Evolutionary conservation across 306 rosid species (phyloP).

Genomic region (Medicago ruthenica): DNA sequence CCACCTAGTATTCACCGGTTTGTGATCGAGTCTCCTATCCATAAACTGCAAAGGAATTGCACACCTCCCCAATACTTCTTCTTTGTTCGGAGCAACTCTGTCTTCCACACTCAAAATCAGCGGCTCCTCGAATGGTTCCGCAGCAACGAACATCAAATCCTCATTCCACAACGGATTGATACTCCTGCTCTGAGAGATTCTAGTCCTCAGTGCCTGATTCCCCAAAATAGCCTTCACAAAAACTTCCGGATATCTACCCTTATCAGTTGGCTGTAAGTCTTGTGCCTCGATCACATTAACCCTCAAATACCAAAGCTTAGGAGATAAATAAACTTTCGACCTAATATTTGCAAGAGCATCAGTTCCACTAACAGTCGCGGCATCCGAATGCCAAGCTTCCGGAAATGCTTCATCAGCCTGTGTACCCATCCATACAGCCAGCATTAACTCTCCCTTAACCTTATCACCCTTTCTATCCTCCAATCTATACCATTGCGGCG

Average conservation of each 20-base stretch:
- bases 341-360: slow-evolving; percentile 88
- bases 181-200: slow-evolving; percentile 70
- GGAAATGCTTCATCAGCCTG: slow-evolving; percentile 99
- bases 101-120: slow-evolving; percentile 89
- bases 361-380: slow-evolving; percentile 79
- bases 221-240: slow-evolving; percentile 85
- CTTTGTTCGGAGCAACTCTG: slow-evolving; percentile 86
- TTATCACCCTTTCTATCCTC: slow-evolving; percentile 74
- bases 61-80: slow-evolving; percentile 82
- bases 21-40: slow-evolving; percentile 80
- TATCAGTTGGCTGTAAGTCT: slow-evolving; percentile 75
- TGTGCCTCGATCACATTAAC: slow-evolving; percentile 96
- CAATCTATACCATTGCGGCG: slow-evolving; percentile 94
- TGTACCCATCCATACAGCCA: slow-evolving; percentile 99
- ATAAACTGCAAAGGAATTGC: slow-evolving; percentile 65
- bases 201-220: slow-evolving; percentile 79
- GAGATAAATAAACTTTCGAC: slow-evolving; percentile 96
- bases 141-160: slow-evolving; percentile 94
- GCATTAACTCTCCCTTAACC: slow-evolving; percentile 87
- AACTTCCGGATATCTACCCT: slow-evolving; percentile 89
- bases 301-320: slow-evolving; percentile 97
- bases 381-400: slow-evolving; percentile 98
- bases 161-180: slow-evolving; percentile 98
- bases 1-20: slow-evolving; percentile 84
- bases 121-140: slow-evolving; percentile 92